These are phyloP conservation scores for Cyclocybe cylindracea DNA, from an alignment of 768 basidiomycete species.

Conservation along the genomic window DNA sequence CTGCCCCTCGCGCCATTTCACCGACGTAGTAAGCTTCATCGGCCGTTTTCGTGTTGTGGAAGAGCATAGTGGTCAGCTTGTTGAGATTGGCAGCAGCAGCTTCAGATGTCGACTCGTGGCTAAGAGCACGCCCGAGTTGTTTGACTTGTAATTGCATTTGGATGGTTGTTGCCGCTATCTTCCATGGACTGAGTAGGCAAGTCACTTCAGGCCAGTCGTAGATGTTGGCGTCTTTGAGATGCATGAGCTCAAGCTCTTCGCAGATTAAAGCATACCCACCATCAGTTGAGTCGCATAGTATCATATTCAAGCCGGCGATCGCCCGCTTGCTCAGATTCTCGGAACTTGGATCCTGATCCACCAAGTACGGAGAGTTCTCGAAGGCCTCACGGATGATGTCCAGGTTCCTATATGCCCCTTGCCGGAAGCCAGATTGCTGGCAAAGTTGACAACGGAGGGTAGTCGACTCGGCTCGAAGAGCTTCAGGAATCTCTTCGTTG, in stretches of 20 bases:
- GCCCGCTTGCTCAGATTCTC: slow-evolving; percentile 61
- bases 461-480: slow-evolving; percentile 48
- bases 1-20: slow-evolving; percentile 76
- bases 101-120: slow-evolving; percentile 53
- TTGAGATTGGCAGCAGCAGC: slow-evolving; percentile 65
- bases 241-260: not conserved
- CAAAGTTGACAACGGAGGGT: slow-evolving; percentile 61
- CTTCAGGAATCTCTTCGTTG: slow-evolving; percentile 50
- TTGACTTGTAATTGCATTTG: slow-evolving; percentile 76
- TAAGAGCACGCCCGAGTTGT: slow-evolving; percentile 69
- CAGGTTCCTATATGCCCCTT: slow-evolving; percentile 75
- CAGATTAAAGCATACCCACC: slow-evolving; percentile 38
- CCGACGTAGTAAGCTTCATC: slow-evolving; percentile 85
- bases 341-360: slow-evolving; percentile 35
- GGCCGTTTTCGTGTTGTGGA: slow-evolving; percentile 71
- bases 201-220: slow-evolving; percentile 64
- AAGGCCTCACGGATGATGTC: slow-evolving; percentile 71
- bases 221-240: slow-evolving; percentile 43
- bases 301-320: slow-evolving; percentile 64
- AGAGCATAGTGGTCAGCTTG: slow-evolving; percentile 64
- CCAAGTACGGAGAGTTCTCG: slow-evolving; percentile 57
- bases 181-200: slow-evolving; percentile 79
- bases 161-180: slow-evolving; percentile 77
- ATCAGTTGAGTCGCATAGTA: slow-evolving; percentile 64
- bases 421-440: slow-evolving; percentile 66